Percentiles rank a stretch among this genome's conserved stretches.
Evolutionary conservation across 345 rosid genomes (phyloP).

Genomic region (Kandelia obovata): DNA sequence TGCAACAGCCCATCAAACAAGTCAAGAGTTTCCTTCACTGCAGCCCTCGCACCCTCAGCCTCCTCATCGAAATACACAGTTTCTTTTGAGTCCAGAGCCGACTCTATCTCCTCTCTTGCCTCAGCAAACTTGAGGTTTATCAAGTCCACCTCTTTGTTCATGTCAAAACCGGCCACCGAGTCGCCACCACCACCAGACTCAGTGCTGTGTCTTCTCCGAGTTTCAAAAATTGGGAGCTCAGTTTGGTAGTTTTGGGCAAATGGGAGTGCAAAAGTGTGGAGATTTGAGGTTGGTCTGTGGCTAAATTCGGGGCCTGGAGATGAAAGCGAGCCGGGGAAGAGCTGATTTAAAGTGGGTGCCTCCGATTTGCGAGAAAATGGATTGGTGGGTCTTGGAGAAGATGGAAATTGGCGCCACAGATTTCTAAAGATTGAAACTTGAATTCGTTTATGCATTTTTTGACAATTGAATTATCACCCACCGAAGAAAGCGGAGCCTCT

Average conservation of each 20-base stretch:
- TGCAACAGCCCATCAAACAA: constrained; percentile 56
- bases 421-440: constrained; percentile 33
- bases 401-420: constrained; percentile 22
- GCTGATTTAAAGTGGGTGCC: constrained; percentile 12
- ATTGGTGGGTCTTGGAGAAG: constrained; percentile 23
- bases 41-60: constrained; percentile 80
- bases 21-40: constrained; percentile 64
- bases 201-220: constrained; percentile 32
- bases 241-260: constrained; percentile 7
- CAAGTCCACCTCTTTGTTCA: constrained; percentile 66
- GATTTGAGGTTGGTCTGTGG: constrained; percentile 10
- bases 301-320: constrained; percentile 11
- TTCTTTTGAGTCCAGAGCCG: constrained; percentile 96
- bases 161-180: constrained; percentile 37
- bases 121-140: constrained; percentile 91
- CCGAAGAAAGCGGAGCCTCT: no score
- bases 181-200: constrained; percentile 26
- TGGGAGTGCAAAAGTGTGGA: constrained; percentile 3
- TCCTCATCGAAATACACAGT: constrained; percentile 91
- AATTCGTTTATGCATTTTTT: constrained; percentile 36
- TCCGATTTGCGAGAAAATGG: constrained; percentile 13
- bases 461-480: background rate
- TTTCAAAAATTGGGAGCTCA: background rate
- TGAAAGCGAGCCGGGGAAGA: constrained; percentile 14
- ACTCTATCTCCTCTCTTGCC: constrained; percentile 98